Percentiles rank a stretch among this genome's conserved stretches.
phyloP scores from a whole-genome alignment of 2,329 filamentous ascomycete species.

The Ascomycota sp. region DNA sequence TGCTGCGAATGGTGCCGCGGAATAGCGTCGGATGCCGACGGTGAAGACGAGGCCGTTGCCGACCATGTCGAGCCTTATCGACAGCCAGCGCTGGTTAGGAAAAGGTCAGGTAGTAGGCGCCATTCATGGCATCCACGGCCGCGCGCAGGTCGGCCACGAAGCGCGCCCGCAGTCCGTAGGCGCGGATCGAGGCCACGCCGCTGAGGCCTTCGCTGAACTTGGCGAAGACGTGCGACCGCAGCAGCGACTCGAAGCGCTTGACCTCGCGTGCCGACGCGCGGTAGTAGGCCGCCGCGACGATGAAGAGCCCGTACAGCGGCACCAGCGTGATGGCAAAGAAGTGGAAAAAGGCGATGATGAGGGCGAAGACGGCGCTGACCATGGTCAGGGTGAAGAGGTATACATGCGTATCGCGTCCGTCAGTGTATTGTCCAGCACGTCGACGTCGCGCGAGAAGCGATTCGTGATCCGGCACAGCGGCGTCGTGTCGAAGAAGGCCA shows the following conservation, averaged over 20 bases:
- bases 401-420: constrained; percentile 81
- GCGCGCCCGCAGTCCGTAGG: constrained; percentile 61
- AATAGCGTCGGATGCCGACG: constrained; percentile 49
- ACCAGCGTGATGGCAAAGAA: constrained; percentile 52
- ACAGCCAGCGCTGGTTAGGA: constrained; percentile 90
- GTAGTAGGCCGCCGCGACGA: constrained; percentile 74
- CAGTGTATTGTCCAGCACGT: constrained; percentile 88
- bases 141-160: constrained; percentile 51
- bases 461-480: constrained; percentile 90
- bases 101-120: constrained; percentile 86
- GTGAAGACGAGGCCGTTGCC: constrained; percentile 73
- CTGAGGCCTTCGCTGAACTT: constrained; percentile 79
- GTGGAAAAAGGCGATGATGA: constrained; percentile 91
- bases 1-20: constrained; percentile 58
- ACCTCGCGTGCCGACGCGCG: constrained; percentile 79
- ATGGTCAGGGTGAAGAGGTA: constrained; percentile 71
- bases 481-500: constrained; percentile 94
- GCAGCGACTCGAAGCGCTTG: constrained; percentile 79
- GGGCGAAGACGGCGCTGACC: constrained; percentile 64
- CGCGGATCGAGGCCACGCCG: constrained; percentile 68
- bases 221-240: constrained; percentile 74
- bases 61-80: constrained; percentile 64
- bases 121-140: constrained; percentile 78
- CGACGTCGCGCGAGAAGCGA: constrained; percentile 85
- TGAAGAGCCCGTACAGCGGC: constrained; percentile 52